Conservation (phyloP, 2,329 filamentous ascomycete species). For the Aspergillus floridensis region DNA sequence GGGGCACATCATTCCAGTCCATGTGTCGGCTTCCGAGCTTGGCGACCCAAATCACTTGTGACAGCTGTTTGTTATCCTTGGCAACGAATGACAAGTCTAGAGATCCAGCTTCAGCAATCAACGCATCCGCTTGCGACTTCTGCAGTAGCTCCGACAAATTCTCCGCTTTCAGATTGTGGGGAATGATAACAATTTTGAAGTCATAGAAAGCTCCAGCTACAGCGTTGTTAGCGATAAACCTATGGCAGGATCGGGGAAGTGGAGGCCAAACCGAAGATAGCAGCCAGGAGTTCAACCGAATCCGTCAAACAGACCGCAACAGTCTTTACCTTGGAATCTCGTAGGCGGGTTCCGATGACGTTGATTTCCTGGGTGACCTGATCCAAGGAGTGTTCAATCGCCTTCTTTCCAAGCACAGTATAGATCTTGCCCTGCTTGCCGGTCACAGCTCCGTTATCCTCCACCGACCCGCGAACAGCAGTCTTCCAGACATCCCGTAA, state of each 20-base stretch:
- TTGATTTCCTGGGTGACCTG: constrained; percentile 83
- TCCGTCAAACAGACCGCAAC: constrained; percentile 92
- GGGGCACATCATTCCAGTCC: constrained; percentile 89
- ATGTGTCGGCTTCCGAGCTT: constrained; percentile 87
- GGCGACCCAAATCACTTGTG: constrained; percentile 85
- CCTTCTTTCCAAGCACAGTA: constrained; percentile 73
- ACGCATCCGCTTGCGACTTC: constrained; percentile 70
- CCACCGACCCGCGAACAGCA: constrained; percentile 62
- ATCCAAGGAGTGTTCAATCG: constrained; percentile 68
- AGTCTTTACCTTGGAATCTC: constrained; percentile 65
- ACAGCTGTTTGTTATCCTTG: constrained; percentile 66
- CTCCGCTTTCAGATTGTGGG: constrained; percentile 72
- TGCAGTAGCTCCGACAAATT: constrained; percentile 70
- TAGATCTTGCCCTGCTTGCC: constrained; percentile 68
- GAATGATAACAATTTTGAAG: constrained; percentile 78
- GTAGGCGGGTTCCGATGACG: constrained; percentile 74
- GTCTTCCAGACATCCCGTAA: constrained; percentile 86
- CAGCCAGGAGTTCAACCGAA: constrained; percentile 79
- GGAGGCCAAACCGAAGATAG: constrained; percentile 64
- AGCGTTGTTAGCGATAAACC: constrained; percentile 13
- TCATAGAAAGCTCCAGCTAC: constrained; percentile 83
- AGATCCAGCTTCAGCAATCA: constrained; percentile 83
- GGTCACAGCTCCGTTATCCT: constrained; percentile 60
- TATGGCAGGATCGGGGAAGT: neutral
- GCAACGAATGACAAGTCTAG: constrained; percentile 74